A percentile compares a stretch with the other conserved stretches of the same genome.
These are phyloP conservation scores for Cercospora zeina DNA, from an alignment of 2,329 filamentous ascomycete genomes.

Conservation along the genomic window DNA sequence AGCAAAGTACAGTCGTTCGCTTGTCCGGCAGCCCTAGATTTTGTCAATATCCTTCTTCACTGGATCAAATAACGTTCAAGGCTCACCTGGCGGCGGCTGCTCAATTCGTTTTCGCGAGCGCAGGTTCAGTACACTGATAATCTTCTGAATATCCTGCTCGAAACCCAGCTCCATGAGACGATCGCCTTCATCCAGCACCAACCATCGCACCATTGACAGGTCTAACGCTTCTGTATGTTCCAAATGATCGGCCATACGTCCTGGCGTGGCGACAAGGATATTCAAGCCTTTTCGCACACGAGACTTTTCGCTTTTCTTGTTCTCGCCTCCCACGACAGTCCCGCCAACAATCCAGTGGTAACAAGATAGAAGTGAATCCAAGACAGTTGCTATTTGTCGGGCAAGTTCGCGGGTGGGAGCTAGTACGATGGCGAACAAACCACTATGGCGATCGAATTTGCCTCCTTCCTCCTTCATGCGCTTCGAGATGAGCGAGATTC, in stretches of 20 bases:
- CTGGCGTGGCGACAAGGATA: conserved; percentile 91
- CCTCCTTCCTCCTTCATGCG: conserved; percentile 47
- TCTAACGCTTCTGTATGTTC: conserved; percentile 88
- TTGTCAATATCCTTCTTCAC: not conserved
- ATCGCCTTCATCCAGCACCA: conserved; percentile 94
- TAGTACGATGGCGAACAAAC: conserved; percentile 89
- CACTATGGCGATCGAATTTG: conserved; percentile 75
- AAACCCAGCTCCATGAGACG: conserved; percentile 98
- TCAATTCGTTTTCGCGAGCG: conserved; percentile 63
- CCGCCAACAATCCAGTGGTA: conserved; percentile 93
- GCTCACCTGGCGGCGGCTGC: conserved; percentile 52
- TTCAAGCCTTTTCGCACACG: conserved; percentile 90
- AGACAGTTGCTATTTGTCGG: conserved; percentile 85
- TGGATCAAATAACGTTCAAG: not conserved
- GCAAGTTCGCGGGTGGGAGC: conserved; percentile 91
- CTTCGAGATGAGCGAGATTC: conserved; percentile 73
- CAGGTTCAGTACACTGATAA: conserved; percentile 75
- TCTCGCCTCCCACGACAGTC: conserved; percentile 72
- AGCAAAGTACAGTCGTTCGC: conserved; percentile 86
- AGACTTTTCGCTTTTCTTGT: conserved; percentile 85
- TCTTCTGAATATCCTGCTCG: conserved; percentile 86
- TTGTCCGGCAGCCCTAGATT: conserved; percentile 64
- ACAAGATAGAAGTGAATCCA: conserved; percentile 82
- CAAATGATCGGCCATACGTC: conserved; percentile 85
- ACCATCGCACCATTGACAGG: conserved; percentile 85